Evolutionary conservation across 2,329 filamentous ascomycete genomes (phyloP).

Genomic region (Fusarium liriodendri): DNA sequence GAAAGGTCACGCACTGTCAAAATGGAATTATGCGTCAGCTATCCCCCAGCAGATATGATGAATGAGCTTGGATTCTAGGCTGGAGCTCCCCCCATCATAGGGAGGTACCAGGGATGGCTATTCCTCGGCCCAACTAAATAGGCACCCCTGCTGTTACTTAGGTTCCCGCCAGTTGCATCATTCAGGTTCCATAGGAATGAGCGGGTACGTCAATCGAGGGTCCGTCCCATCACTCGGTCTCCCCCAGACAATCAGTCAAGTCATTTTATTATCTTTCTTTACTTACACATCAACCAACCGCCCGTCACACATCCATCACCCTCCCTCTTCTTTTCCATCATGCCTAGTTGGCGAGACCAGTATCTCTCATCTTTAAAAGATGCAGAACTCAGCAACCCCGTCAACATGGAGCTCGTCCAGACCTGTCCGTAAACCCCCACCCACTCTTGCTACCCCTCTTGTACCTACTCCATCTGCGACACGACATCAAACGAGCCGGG

Average conservation of each 20-base stretch:
- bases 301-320: background rate
- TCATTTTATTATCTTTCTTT: background rate
- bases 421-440: conserved; percentile 70
- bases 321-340: conserved; percentile 39
- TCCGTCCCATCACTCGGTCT: background rate
- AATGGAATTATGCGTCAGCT: conserved; percentile 21
- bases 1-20: background rate
- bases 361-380: conserved; percentile 81
- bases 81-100: conserved; percentile 7
- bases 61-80: background rate
- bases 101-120: conserved; percentile 40
- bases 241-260: background rate
- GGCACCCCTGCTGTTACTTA: background rate
- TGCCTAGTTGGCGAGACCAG: conserved; percentile 82
- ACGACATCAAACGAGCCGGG: conserved; percentile 7
- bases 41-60: conserved; percentile 4
- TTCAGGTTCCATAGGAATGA: conserved; percentile 36
- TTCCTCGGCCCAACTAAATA: conserved; percentile 46
- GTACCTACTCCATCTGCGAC: conserved; percentile 26
- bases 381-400: conserved; percentile 73
- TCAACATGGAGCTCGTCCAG: conserved; percentile 76
- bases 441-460: conserved; percentile 6
- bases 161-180: conserved; percentile 41
- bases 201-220: conserved; percentile 14
- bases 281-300: background rate